Conservation (phyloP, 441 rosid genomes). For the Sinapis alba region DNA sequence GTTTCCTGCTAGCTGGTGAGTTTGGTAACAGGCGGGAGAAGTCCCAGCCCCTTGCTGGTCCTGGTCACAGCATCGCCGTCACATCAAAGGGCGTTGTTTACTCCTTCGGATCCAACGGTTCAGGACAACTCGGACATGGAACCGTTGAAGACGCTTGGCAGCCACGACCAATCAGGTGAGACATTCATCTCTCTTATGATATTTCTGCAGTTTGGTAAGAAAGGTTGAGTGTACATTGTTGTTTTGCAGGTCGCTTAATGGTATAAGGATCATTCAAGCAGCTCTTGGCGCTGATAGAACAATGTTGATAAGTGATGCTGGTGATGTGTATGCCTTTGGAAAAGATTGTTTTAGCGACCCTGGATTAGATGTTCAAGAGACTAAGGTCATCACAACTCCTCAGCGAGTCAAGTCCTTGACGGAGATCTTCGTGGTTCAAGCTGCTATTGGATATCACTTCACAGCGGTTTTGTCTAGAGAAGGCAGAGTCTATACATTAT, state of each 20-base stretch:
- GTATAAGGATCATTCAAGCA: conserved; percentile 90
- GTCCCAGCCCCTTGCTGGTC: conserved; percentile 91
- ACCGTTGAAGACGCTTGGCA: conserved; percentile 72
- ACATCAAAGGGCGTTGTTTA: conserved; percentile 72
- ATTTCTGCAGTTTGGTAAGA: conserved; percentile 31
- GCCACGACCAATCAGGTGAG: conserved; percentile 81
- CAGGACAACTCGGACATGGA: conserved; percentile 91
- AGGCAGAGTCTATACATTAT: conserved; percentile 91
- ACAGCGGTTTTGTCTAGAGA: conserved; percentile 90
- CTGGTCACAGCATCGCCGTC: conserved; percentile 88
- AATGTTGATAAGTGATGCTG: conserved; percentile 91
- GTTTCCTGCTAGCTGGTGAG: conserved; percentile 81
- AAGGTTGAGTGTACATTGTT: conserved; percentile 51
- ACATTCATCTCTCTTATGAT: conserved; percentile 35
- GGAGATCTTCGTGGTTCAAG: conserved; percentile 85
- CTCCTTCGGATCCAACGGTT: conserved; percentile 79
- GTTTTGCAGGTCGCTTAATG: conserved; percentile 82
- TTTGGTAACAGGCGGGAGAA: conserved; percentile 87
- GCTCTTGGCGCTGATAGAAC: conserved; percentile 86
- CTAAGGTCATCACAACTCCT: conserved; percentile 63
- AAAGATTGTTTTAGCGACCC: conserved; percentile 73
- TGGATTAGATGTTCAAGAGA: conserved; percentile 55
- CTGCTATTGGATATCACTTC: conserved; percentile 81
- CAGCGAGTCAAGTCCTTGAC: conserved; percentile 73
- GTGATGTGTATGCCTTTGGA: conserved; percentile 84